These are phyloP conservation scores for Saccharomycopsis fodiens DNA, from an alignment of 805 yeast species.

Conservation along the genomic window DNA sequence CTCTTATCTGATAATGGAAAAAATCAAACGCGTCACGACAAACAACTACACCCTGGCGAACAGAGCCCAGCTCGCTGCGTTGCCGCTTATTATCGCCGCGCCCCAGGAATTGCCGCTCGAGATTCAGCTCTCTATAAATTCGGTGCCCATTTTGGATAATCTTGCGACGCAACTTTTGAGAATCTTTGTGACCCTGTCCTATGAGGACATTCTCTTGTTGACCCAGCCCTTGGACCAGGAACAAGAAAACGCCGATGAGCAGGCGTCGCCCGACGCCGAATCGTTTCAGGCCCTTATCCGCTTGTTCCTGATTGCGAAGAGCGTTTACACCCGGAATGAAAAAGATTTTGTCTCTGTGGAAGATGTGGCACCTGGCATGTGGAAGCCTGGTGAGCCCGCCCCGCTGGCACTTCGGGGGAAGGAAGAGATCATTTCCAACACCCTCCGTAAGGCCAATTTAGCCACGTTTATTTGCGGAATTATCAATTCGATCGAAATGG, in stretches of 20 bases:
- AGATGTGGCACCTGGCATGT: slow-evolving; percentile 63
- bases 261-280: slow-evolving; percentile 16
- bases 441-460: slow-evolving; percentile 76
- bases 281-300: slow-evolving; percentile 19
- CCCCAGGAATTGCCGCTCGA: slow-evolving; percentile 51
- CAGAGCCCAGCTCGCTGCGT: slow-evolving; percentile 49
- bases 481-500: slow-evolving; percentile 76
- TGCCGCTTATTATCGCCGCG: slow-evolving; percentile 52
- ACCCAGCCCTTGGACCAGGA: slow-evolving; percentile 49
- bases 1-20: neutral
- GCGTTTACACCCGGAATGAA: slow-evolving; percentile 19
- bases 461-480: slow-evolving; percentile 87
- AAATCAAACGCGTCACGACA: neutral
- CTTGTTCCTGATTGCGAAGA: slow-evolving; percentile 17
- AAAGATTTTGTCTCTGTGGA: slow-evolving; percentile 67
- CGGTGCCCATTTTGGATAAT: slow-evolving; percentile 73
- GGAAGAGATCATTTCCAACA: slow-evolving; percentile 53
- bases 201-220: slow-evolving; percentile 61
- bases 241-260: slow-evolving; percentile 31
- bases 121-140: slow-evolving; percentile 55
- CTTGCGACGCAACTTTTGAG: slow-evolving; percentile 74
- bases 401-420: slow-evolving; percentile 51
- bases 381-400: slow-evolving; percentile 55
- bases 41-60: slow-evolving; percentile 18
- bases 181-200: slow-evolving; percentile 39